phyloP scores from a whole-genome alignment of 176 grass and related monocot species.

The Aegilops sharonensis region DNA sequence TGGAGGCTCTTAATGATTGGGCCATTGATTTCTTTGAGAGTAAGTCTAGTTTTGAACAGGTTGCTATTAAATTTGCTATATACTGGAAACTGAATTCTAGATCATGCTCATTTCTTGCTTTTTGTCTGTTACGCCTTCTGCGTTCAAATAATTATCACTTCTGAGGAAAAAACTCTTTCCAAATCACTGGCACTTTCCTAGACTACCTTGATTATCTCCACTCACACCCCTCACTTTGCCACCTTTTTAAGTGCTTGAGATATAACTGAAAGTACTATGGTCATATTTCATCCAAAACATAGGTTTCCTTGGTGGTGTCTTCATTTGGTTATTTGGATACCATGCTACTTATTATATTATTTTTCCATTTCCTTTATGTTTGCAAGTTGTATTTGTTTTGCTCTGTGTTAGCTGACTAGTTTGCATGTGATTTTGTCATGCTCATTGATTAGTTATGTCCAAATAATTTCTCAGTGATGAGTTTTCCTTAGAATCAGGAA shows the following conservation, averaged over 20 bases:
- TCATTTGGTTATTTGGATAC: not conserved
- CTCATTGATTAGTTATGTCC: no score
- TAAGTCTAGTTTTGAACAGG: conserved; percentile 45
- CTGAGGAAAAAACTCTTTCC: not conserved
- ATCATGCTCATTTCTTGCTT: not conserved
- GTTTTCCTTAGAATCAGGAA: no score
- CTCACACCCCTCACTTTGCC: not conserved
- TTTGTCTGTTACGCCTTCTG: not conserved
- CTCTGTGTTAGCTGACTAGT: no score
- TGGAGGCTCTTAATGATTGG: conserved; percentile 92
- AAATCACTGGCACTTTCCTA: not conserved
- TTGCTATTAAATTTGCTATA: not conserved
- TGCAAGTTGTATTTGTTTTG: no score
- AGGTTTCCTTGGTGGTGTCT: not conserved
- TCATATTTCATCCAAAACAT: not conserved
- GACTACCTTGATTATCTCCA: not conserved
- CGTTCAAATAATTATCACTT: not conserved
- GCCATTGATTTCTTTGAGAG: conserved; percentile 98
- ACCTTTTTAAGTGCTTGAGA: not conserved
- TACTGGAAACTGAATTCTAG: not conserved
- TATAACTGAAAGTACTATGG: not conserved
- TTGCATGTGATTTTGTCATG: no score
- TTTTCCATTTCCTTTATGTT: not conserved
- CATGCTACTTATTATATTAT: not conserved
- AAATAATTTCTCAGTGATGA: no score